Evolutionary conservation across 140 eudicot species (phyloP), one percentile per base, ranked within the genome.

Genomic region (Erigeron philadelphicus): DNA sequence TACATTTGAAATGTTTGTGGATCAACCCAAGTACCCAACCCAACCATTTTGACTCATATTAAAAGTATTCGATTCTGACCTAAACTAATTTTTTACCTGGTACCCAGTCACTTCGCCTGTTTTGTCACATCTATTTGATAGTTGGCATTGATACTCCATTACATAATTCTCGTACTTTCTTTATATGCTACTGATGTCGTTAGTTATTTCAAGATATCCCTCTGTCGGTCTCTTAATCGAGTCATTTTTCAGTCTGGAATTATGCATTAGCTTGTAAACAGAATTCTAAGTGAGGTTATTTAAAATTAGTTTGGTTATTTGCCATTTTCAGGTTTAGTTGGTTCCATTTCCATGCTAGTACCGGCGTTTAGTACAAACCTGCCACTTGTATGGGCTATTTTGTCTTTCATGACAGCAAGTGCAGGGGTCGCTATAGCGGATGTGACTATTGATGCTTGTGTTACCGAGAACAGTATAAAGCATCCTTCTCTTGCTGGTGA

Each of bases 401-500:
- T 88, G 66, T 80, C 76, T 65, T 77, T 90, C 63, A 84, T 82
- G 78, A 80, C 82, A 21, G 94, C 87, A 15, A 84, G 97, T 61
- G 88, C 94, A 66, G 97, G 89, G 75, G 94, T 83, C 17, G 97
- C 97, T 5, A 78, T 90, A 71, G 96, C 90, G 15, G 94, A 88
- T 79, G 97, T 90, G 63, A 90, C 95, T 50, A 84, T 90, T 21
- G 97, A 90, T 78, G 97, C 97, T 2, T 87, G 90, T 74, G 95
- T 90, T 59, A 86, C 97, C 0, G 95, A 90, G 79, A 85, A 90
- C 72, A 85, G 95, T 76, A 87, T 81, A 41, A 75, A 78, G 41
- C 97, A 90, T 68, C 95, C 95, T 66, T 58, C 88, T 72, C 95
- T 90, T 81, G 97, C 97, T 76, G 87, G 95, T 46, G 97, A 90